Percentiles rank a stretch among this genome's conserved stretches.
phyloP scores from a whole-genome alignment of 768 basidiomycete species.

The Suillus sp. region DNA sequence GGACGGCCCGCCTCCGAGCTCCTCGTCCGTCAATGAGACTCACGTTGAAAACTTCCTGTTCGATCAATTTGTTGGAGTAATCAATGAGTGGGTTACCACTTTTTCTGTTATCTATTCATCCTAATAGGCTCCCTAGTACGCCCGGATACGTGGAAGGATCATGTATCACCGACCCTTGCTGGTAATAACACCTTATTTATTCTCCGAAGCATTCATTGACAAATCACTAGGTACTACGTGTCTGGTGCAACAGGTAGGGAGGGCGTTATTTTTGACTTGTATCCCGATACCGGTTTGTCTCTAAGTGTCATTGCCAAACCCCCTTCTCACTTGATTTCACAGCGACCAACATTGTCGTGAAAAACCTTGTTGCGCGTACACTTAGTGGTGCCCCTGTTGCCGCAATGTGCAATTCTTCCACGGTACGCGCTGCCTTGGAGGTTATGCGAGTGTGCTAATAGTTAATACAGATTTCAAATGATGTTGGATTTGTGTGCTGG shows the following conservation, averaged over 20 bases:
- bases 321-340: not conserved
- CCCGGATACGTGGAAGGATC: conserved; percentile 57
- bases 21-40: conserved; percentile 51
- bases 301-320: not conserved
- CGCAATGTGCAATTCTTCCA: conserved; percentile 57
- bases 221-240: conserved; percentile 40
- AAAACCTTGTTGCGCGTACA: conserved; percentile 49
- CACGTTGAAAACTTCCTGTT: conserved; percentile 58
- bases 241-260: conserved; percentile 58
- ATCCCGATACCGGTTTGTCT: conserved; percentile 53
- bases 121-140: conserved; percentile 21
- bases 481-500: conserved; percentile 54
- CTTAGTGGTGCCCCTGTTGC: conserved; percentile 43
- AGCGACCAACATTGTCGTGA: conserved; percentile 54
- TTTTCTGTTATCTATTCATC: not conserved
- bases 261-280: conserved; percentile 59
- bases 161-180: conserved; percentile 62
- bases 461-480: conserved; percentile 39
- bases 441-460: not conserved
- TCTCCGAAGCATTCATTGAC: not conserved
- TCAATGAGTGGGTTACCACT: conserved; percentile 42
- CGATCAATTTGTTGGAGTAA: conserved; percentile 52
- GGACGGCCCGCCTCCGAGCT: conserved; percentile 47
- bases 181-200: conserved; percentile 32
- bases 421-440: conserved; percentile 33